These are phyloP conservation scores for peach (Prunus persica) DNA, from an alignment of 306 rosid species.

Conservation along the genomic window DNA sequence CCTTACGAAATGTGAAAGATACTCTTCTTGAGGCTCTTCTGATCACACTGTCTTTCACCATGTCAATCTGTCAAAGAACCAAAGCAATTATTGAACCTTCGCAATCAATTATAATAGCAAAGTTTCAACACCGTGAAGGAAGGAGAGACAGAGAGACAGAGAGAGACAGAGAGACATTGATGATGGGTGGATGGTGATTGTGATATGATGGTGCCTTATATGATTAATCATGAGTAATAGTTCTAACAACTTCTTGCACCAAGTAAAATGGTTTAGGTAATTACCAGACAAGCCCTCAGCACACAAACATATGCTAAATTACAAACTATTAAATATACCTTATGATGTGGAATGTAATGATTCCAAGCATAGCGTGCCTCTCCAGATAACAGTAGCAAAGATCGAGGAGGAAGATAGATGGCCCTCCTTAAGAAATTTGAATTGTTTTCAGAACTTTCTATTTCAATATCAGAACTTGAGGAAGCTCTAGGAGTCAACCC, in stretches of 20 bases:
- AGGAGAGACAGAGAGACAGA: not conserved
- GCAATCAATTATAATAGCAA: slow-evolving; percentile 12
- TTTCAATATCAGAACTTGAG: slow-evolving; percentile 32
- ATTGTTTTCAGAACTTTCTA: slow-evolving; percentile 42
- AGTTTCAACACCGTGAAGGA: not conserved
- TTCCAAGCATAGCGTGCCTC: slow-evolving; percentile 96
- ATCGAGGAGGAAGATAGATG: slow-evolving; percentile 77
- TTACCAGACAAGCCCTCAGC: not conserved
- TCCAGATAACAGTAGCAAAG: slow-evolving; percentile 73
- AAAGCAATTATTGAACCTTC: slow-evolving; percentile 11
- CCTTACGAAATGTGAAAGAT: slow-evolving; percentile 84
- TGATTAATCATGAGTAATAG: not conserved
- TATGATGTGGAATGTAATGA: slow-evolving; percentile 89
- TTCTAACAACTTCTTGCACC: not conserved
- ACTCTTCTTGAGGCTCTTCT: slow-evolving; percentile 80
- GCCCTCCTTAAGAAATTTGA: slow-evolving; percentile 54
- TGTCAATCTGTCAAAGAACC: slow-evolving; percentile 55
- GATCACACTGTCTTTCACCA: slow-evolving; percentile 53
- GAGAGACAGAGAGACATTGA: not conserved
- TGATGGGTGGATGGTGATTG: not conserved
- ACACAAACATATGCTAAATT: not conserved
- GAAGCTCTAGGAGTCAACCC: slow-evolving; percentile 41
- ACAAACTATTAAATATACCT: slow-evolving; percentile 39
- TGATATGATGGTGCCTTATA: not conserved
- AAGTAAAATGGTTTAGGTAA: not conserved